Conservation (phyloP, 2,329 filamentous ascomycete genomes). For the Penicillium oxalicum region DNA sequence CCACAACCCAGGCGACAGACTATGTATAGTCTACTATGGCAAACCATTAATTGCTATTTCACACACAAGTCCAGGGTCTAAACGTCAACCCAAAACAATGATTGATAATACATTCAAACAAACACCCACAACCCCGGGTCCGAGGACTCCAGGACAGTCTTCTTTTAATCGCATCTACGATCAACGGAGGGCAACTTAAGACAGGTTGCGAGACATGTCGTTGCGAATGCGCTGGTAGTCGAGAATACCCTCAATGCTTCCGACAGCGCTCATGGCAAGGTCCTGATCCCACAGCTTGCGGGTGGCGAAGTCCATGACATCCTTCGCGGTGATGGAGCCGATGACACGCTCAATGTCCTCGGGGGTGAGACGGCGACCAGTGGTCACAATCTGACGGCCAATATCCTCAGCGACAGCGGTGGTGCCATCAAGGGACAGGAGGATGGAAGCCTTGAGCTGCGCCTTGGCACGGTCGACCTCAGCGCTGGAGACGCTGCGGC, state of each 20-base stretch:
- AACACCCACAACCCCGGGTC: constrained; percentile 9
- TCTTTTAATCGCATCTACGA: constrained; percentile 20
- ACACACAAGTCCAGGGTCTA: constrained; percentile 25
- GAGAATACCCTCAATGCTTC: constrained; percentile 76
- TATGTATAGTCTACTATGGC: constrained; percentile 25
- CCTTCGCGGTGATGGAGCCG: constrained; percentile 83
- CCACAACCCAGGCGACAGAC: constrained; percentile 18
- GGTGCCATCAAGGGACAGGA: constrained; percentile 94
- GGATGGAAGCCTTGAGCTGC: constrained; percentile 96
- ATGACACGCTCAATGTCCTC: constrained; percentile 93
- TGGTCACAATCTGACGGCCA: constrained; percentile 96
- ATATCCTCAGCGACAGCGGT: constrained; percentile 97
- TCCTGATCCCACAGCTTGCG: constrained; percentile 97
- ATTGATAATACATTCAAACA: constrained; percentile 28
- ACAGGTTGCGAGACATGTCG: constrained; percentile 75
- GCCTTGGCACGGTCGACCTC: constrained; percentile 98
- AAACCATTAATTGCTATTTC: constrained; percentile 28
- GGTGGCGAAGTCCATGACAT: constrained; percentile 94
- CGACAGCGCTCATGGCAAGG: constrained; percentile 86
- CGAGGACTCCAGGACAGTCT: constrained; percentile 7
- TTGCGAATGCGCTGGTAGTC: constrained; percentile 54
- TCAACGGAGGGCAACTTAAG: constrained; percentile 13
- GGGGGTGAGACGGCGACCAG: constrained; percentile 81
- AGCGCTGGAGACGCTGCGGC: constrained; percentile 76
- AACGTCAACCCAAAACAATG: constrained; percentile 24